These are phyloP conservation scores for Aureobasidium sp. DNA, from an alignment of 2,329 filamentous ascomycete species.

Conservation along the genomic window DNA sequence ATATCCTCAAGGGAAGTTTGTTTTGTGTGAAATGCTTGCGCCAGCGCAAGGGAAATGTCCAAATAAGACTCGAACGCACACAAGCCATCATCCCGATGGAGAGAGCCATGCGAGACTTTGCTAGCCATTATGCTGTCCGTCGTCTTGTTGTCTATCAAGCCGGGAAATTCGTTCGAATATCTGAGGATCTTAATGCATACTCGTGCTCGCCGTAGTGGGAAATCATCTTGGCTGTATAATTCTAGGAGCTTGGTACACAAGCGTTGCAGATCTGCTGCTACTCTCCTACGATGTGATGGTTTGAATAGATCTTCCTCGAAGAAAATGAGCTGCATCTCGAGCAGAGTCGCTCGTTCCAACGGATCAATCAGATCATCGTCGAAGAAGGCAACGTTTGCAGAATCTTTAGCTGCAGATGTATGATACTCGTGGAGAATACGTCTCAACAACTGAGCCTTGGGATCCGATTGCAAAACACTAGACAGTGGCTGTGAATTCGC, in stretches of 20 bases:
- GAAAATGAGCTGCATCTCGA: slow-evolving; percentile 35
- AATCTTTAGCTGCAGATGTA: neutral
- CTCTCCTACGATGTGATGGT: slow-evolving; percentile 2
- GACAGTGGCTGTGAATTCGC: neutral
- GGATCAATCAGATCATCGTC: slow-evolving; percentile 27
- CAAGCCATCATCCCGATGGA: slow-evolving; percentile 29
- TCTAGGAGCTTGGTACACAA: slow-evolving; percentile 15
- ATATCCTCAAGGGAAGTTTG: slow-evolving; percentile 23
- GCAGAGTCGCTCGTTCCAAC: slow-evolving; percentile 29
- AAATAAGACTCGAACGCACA: slow-evolving; percentile 29
- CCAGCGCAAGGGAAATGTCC: slow-evolving; percentile 30
- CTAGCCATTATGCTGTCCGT: slow-evolving; percentile 13
- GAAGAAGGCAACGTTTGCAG: slow-evolving; percentile 16
- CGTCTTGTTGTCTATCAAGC: slow-evolving; percentile 17
- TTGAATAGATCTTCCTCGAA: slow-evolving; percentile 10
- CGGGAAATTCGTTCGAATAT: slow-evolving; percentile 20
- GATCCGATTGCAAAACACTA: neutral
- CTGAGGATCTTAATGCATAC: slow-evolving; percentile 20
- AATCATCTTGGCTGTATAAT: slow-evolving; percentile 17
- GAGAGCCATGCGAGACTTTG: slow-evolving; percentile 2
- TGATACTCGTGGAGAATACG: neutral
- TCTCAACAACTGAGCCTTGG: neutral
- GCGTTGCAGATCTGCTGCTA: neutral
- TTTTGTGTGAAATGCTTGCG: slow-evolving; percentile 32
- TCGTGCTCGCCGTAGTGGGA: slow-evolving; percentile 26